A percentile compares a stretch with the other conserved stretches of the same genome.
Conservation (phyloP, 352 stramenopile species). For the Phytophthora fragariae region DNA sequence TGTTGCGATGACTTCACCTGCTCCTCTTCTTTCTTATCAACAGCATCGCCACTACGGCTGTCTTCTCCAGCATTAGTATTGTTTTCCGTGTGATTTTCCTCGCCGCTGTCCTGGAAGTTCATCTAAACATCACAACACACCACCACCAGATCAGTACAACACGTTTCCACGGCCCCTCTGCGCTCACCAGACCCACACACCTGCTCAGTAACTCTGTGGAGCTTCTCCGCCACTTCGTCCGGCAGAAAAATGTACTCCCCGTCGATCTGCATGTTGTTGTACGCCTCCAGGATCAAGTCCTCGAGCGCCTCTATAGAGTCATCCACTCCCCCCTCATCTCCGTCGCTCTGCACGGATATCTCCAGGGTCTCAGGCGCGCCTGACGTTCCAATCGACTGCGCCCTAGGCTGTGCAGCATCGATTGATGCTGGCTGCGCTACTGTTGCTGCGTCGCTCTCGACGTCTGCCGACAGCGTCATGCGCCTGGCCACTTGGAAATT, state of each 20-base stretch:
- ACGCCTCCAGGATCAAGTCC: slow-evolving; percentile 80
- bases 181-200: slow-evolving; percentile 40
- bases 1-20: slow-evolving; percentile 20
- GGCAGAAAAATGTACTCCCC: slow-evolving; percentile 83
- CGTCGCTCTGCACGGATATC: slow-evolving; percentile 21
- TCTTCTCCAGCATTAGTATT: slow-evolving; percentile 31
- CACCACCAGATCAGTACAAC: slow-evolving; percentile 17
- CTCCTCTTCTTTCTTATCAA: slow-evolving; percentile 10
- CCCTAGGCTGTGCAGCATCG: background rate
- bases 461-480: slow-evolving; percentile 25
- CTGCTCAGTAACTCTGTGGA: slow-evolving; percentile 65
- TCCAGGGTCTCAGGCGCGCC: slow-evolving; percentile 4
- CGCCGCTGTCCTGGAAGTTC: slow-evolving; percentile 32
- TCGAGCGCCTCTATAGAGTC: slow-evolving; percentile 61
- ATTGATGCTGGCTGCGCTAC: background rate
- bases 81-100: slow-evolving; percentile 27
- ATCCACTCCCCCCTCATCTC: slow-evolving; percentile 17
- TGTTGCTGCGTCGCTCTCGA: slow-evolving; percentile 2
- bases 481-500: slow-evolving; percentile 5
- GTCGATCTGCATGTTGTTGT: slow-evolving; percentile 87
- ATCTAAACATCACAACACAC: slow-evolving; percentile 23
- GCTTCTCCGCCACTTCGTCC: slow-evolving; percentile 67
- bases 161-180: background rate
- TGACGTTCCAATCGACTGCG: slow-evolving; percentile 10
- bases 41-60: slow-evolving; percentile 26